Conservation (phyloP, 768 basidiomycete species). For the Myochromella boudieri region DNA sequence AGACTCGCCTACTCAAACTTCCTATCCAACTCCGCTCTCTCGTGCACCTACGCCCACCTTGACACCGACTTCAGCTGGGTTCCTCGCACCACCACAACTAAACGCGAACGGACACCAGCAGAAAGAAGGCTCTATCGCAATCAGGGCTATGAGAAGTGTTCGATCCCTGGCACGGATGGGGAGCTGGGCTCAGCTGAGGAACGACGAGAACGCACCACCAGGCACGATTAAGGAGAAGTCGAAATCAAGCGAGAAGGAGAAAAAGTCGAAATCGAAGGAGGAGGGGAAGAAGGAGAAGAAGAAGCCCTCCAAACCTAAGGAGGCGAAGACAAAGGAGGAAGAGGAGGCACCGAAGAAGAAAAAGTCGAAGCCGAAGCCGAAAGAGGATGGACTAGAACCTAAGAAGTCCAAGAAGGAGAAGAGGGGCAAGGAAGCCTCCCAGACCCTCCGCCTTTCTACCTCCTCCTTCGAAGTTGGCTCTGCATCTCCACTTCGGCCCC, state of each 20-base stretch:
- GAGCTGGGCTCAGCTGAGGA: slow-evolving; percentile 66
- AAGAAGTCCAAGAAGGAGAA: slow-evolving; percentile 37
- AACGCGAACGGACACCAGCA: slow-evolving; percentile 7
- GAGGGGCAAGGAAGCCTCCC: slow-evolving; percentile 27
- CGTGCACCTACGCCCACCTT: slow-evolving; percentile 37
- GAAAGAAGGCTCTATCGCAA: slow-evolving; percentile 64
- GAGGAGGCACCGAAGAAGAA: slow-evolving; percentile 28
- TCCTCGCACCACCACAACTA: slow-evolving; percentile 37
- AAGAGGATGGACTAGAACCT: slow-evolving; percentile 25
- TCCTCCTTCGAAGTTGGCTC: slow-evolving; percentile 71
- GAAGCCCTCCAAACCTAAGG: slow-evolving; percentile 13
- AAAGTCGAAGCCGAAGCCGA: slow-evolving; percentile 8
- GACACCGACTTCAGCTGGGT: slow-evolving; percentile 33
- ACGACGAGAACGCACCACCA: slow-evolving; percentile 25
- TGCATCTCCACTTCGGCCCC: slow-evolving; percentile 43
- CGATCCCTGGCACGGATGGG: slow-evolving; percentile 69
- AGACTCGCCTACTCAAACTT: not conserved
- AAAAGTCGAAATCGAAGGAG: slow-evolving; percentile 17
- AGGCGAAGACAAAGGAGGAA: slow-evolving; percentile 30
- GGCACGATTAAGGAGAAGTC: slow-evolving; percentile 3
- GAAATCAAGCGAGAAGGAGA: slow-evolving; percentile 17
- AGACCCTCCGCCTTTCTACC: slow-evolving; percentile 47
- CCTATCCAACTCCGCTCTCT: slow-evolving; percentile 24
- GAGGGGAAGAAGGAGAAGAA: slow-evolving; percentile 8
- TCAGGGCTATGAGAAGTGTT: slow-evolving; percentile 78